Evolutionary conservation across 192 early-diverging fungal genomes (phyloP), one percentile per base, ranked within the genome.

Genomic region (Rhizophagus sp.): DNA sequence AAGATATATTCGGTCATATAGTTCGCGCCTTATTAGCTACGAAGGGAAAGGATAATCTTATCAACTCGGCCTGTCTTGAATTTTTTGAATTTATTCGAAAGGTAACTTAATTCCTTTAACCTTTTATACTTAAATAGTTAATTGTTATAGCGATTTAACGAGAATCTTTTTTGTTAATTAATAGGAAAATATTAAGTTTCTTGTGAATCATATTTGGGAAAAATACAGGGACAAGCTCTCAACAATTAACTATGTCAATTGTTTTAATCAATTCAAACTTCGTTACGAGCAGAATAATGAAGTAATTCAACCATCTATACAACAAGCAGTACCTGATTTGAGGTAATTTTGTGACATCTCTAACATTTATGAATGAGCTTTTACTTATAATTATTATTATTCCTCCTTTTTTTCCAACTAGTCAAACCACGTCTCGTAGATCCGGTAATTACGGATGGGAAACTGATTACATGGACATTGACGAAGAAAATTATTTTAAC

Each of bases 41-140:
- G 2, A 84, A 91, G 47, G 89, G 90, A 69, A 88, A 87, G 49
- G 92, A 97, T 72, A 97, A 97, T 77, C 83, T 97, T 36, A 78
- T 96, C 22, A 94, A 96, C 74, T 97, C 96, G 8, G 94, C 97
- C 2, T 97, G 94, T 80, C 88, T 97, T 49, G 96, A 97, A 73
- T 85, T 98, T 61, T 93, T 98, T 79, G 93, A 93, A 30, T 94
- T 90, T 84, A 91, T 98, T 73, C 87, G 91, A 24, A 88, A 83
- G 64, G 73, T 30, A 27, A 79, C 0, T 39, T 6, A 39, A 0
- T 8, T 39, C 7, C 7, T 6, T 8, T 39, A 7, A 25, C 19
- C 27, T 65, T 30, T 75, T n/a, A 67, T 41, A 8, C 33, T 41
- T 1, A 3, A 7, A 70, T 6, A 19, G n/a, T 15, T 27, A 17